phyloP scores from a whole-genome alignment of 164 flowering plant species.

The Cinnamomum micranthum region DNA sequence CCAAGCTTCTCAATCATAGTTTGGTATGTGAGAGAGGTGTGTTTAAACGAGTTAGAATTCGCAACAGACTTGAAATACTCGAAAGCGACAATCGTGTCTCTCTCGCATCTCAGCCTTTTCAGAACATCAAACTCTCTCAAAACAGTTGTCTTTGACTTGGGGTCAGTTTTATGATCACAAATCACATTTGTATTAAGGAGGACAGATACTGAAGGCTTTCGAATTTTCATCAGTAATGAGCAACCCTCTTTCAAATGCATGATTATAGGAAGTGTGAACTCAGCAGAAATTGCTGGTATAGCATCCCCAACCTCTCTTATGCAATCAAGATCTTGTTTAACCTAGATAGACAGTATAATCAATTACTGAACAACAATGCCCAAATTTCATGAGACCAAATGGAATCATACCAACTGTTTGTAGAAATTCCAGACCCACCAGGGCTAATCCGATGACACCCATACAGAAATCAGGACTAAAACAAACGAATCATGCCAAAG shows the following conservation, averaged over 20 bases:
- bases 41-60: conserved; percentile 49
- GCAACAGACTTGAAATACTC: conserved; percentile 57
- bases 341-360: neutral
- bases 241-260: conserved; percentile 70
- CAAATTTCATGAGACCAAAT: too few relatives aligned
- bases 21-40: conserved; percentile 61
- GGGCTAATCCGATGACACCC: too few relatives aligned
- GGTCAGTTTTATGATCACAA: conserved; percentile 13
- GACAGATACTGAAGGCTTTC: conserved; percentile 48
- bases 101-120: conserved; percentile 37
- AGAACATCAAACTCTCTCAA: conserved; percentile 48
- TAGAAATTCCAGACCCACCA: too few relatives aligned
- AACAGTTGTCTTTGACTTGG: neutral
- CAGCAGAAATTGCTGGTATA: neutral
- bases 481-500: too few relatives aligned
- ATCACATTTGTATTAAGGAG: conserved; percentile 43
- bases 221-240: conserved; percentile 46
- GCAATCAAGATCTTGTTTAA: neutral
- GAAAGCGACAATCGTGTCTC: conserved; percentile 44
- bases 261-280: neutral
- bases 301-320: neutral
- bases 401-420: too few relatives aligned
- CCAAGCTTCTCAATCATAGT: conserved; percentile 71
- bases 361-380: too few relatives aligned
- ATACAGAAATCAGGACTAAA: too few relatives aligned